These are phyloP conservation scores for Leptosphaerulina australis DNA, from an alignment of 2,329 filamentous ascomycete genomes.

Conservation along the genomic window DNA sequence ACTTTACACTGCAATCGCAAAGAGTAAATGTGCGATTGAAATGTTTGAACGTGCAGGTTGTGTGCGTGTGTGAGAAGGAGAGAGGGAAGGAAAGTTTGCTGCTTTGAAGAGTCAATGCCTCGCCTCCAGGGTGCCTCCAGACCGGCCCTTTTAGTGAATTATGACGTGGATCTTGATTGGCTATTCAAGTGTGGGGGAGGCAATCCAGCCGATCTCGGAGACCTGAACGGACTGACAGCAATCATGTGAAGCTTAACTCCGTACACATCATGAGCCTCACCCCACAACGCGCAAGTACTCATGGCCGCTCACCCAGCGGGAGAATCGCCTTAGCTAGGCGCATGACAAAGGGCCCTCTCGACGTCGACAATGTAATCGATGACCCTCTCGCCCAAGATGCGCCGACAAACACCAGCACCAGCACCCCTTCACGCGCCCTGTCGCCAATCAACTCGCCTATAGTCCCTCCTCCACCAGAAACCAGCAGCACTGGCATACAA, in stretches of 20 bases:
- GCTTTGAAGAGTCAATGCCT: constrained; percentile 7
- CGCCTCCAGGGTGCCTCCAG: neutral
- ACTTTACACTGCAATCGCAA: constrained; percentile 6
- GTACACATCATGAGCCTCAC: constrained; percentile 19
- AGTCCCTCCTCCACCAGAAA: constrained; percentile 42
- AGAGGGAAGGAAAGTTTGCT: constrained; percentile 4
- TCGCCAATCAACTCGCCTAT: constrained; percentile 31
- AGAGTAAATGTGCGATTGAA: neutral
- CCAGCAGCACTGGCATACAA: constrained; percentile 16
- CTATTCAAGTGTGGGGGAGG: constrained; percentile 2
- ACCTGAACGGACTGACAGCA: neutral
- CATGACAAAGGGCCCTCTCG: constrained; percentile 78
- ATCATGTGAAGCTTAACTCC: neutral
- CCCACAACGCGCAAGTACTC: constrained; percentile 26
- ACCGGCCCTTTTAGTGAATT: neutral
- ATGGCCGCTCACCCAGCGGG: constrained; percentile 39
- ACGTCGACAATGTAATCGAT: constrained; percentile 48
- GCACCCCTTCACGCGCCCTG: constrained; percentile 3
- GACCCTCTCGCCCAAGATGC: constrained; percentile 1
- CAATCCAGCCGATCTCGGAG: neutral
- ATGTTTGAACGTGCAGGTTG: neutral
- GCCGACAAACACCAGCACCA: constrained; percentile 2
- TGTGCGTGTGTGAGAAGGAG: neutral
- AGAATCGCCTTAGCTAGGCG: constrained; percentile 67
- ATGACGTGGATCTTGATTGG: neutral